Evolutionary conservation across 305 asterid genomes (phyloP), one percentile per base, ranked within the genome.

Genomic region (Coffea humblotiana): DNA sequence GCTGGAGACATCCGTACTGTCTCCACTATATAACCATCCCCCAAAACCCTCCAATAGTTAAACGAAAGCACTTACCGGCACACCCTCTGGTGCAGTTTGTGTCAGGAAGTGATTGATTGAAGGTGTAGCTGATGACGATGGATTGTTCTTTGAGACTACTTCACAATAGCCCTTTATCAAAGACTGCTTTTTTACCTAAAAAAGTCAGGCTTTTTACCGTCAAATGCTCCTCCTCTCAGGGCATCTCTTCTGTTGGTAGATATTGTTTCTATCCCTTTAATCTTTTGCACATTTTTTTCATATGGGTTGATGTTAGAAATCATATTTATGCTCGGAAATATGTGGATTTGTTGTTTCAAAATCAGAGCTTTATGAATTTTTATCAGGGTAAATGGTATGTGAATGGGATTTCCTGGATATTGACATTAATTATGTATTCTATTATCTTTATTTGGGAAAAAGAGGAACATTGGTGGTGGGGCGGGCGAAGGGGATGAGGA

Each of bases 221-320:
- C 83, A 85, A 68, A 77, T 92, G 96, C 82, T 86, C 94, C 15
- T 81, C 87, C 43, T 56, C 89, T 71, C 85, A 79, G 18, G 85
- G 79, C 82, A 79, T 83, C 37, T 70, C 84, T n/a, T 70, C 84
- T n/a, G 49, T 85, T 12, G 89, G 92, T 90, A 79, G 52, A 56
- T 23, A 19, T 49, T 52, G 7, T 19, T 51, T 48, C 19, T 48
- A 21, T 37, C 19, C 14, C 0, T 75, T 64, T 6, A 23, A 3
- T 40, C 5, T 40, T 51, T 32, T 76, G 43, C 69, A 8, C 32
- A 14, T 4, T 23, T 64, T 8, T 43, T 2, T 32, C 35, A 58
- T 43, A 35, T 70, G 71, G 49, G 61, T 63, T 78, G 52, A 9
- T 6, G 5, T 10, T 47, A 27, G 52, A 51, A n/a, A 63, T 27